Evolutionary conservation across 148 eudicot species (phyloP).

Genomic region (Chenopodium formosanum): DNA sequence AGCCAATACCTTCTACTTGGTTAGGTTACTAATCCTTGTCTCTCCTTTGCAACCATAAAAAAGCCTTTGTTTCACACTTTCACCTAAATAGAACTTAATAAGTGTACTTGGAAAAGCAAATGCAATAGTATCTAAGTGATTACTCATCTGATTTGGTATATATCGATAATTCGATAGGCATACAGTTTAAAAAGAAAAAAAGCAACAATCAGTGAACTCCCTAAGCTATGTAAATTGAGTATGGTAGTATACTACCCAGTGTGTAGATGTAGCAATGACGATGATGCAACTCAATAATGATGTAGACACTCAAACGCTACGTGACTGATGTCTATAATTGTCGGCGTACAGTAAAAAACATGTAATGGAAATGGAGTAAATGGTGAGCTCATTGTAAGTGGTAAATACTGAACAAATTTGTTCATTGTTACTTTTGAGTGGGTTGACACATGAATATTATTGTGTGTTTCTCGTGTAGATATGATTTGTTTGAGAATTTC

Average conservation of each 20-base stretch:
- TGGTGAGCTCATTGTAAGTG: background rate
- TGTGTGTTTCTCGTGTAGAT: background rate
- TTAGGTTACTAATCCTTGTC: conserved; percentile 49
- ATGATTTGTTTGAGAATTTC: background rate
- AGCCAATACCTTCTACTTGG: conserved; percentile 71
- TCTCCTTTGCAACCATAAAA: background rate
- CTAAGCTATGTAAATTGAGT: background rate
- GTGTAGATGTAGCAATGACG: background rate
- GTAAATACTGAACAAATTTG: background rate
- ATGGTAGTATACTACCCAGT: too few species aligned
- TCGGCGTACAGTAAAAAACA: background rate
- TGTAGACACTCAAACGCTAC: too few species aligned
- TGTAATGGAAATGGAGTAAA: background rate
- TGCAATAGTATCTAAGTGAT: background rate
- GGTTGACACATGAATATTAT: background rate
- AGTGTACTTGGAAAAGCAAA: conserved; percentile 19
- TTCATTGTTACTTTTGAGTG: background rate
- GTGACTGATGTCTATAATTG: too few species aligned
- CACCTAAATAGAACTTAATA: background rate
- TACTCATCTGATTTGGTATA: background rate
- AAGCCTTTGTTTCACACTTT: background rate
- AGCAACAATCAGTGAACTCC: background rate
- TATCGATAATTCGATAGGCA: background rate
- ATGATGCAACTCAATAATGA: too few species aligned
- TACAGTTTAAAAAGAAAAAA: background rate